Base-by-base conservation (phyloP, 225 moss, liverwort and hornwort genomes). In the Polytrichum commune region DNA sequence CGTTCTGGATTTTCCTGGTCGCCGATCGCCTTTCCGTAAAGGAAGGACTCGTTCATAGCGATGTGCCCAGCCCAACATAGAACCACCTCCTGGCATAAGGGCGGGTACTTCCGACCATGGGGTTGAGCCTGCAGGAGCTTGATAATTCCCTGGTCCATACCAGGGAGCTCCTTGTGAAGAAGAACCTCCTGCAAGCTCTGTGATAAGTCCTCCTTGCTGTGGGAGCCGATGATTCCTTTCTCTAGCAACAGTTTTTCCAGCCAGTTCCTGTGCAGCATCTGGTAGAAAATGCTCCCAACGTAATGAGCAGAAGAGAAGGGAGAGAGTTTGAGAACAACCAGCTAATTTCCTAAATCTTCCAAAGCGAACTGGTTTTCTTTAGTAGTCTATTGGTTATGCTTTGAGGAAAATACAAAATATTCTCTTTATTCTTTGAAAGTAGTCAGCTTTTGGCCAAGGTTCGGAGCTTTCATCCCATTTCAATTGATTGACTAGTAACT, bases 31-130 rank as follows among this genome's bases (percentile, higher is more conserved):
- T 71, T 81, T 81, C 20, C 82, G 80, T 62, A 73, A 58, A 56
- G 97, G 94, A 75, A 94, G 69, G 24, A 90, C 92, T 60, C 97
- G 82, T 55, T 97, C 97, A 74, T 90, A 97, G 64, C 82, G 86
- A 65, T 83, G 88, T 69, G 84, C 89, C 97, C 97, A 97, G 27
- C 88, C 81, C 70, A 94, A 81, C 54, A 88, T 63, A 74, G 76
- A 78, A n/a, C 80, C 75, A n/a, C 80, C 74, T 33, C 86, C 89
- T 64, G 84, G 88, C 75, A 90, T 55, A 54, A 81, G 73, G 22
- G 91, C 73, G 66, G 89, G 77, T 33, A 87, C 87, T 76, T 93
- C 90, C 46, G 89, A 82, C 97, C 97, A 97, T 35, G 94, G 92
- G 23, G 94, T 94, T n/a, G 92, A 81, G 46, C 87, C 90, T 55